These are phyloP conservation scores for Hypoxylon fragiforme DNA, from an alignment of 495 filamentous ascomycete species.

Conservation along the genomic window DNA sequence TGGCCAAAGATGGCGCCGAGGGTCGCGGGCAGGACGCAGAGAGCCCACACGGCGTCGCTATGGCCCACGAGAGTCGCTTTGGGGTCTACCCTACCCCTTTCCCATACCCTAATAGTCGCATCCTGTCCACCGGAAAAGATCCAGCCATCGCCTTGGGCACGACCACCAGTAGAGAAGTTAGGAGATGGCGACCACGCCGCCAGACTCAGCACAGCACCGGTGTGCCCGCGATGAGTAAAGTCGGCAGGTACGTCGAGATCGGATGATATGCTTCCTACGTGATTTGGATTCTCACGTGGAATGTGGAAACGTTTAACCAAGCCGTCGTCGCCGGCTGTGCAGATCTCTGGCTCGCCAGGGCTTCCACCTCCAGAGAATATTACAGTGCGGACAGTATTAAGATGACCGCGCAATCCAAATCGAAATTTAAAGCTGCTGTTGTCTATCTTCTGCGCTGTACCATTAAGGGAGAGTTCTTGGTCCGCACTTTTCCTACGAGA, in stretches of 20 bases:
- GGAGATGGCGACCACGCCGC: constrained; percentile 83
- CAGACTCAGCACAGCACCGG: constrained; percentile 83
- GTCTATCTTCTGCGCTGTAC: constrained; percentile 56
- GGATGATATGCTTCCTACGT: constrained; percentile 57
- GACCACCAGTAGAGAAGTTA: constrained; percentile 84
- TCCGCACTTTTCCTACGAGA: constrained; percentile 59
- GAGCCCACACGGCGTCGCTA: constrained; percentile 92
- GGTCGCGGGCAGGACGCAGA: constrained; percentile 90
- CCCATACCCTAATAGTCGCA: constrained; percentile 91
- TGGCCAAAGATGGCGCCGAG: constrained; percentile 76
- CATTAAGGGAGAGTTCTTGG: constrained; percentile 55
- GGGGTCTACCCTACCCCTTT: constrained; percentile 87
- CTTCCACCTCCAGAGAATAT: constrained; percentile 96
- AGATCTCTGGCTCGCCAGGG: constrained; percentile 92
- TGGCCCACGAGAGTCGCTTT: constrained; percentile 95
- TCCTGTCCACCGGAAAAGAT: constrained; percentile 97
- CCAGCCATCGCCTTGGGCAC: constrained; percentile 88
- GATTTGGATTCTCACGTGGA: constrained; percentile 66
- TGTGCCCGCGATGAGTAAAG: constrained; percentile 93
- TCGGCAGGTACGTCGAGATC: constrained; percentile 91
- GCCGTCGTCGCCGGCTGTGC: constrained; percentile 93
- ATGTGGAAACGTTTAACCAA: constrained; percentile 96
- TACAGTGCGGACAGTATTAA: constrained; percentile 89
- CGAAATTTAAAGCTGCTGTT: constrained; percentile 82
- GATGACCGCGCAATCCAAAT: constrained; percentile 87